Evolutionary conservation across 2,329 filamentous ascomycete species (phyloP), one percentile per base, ranked within the genome.

Genomic region (Magnaporthiopsis poae): DNA sequence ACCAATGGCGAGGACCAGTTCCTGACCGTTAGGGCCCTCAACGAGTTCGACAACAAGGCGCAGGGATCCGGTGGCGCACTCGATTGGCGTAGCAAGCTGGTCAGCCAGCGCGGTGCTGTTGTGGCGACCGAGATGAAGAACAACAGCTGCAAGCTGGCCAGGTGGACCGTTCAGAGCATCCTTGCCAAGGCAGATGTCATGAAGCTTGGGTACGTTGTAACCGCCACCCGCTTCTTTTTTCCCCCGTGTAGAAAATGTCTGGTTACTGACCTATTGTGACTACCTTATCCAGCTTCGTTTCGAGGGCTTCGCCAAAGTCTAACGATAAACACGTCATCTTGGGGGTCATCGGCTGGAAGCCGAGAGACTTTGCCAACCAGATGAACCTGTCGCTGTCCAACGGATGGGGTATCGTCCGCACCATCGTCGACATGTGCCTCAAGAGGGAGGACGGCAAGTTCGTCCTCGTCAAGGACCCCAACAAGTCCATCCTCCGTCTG

Each of bases 61-160:
- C 93, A 96, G 77, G 95, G 95, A 72, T 91, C 91, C 71, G 95
- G 95, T 72, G 92, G 94, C 70, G 95, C 95, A 66, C 85, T 99
- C 65, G 95, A 99, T 85, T 99, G 95, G 95, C 87, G 95, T 77
- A 90, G 88, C 72, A 99, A 99, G 86, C 86, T 99, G 68, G 90
- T 91, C 70, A 92, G 89, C 73, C 93, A 97, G 82, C 90, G 95
- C 74, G 95, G 95, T 87, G 95, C 95, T 67, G 94, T 99, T 61
- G 90, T 99, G 33, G 95, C 95, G 27, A 99, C 95, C 15, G 95
- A 99, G 83, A 99, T 99, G 95, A 99, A 99, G 91, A 99, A 99
- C 87, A 99, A 99, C 86, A 92, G 88, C 76, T 96, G 92, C 90
- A 99, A 99, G 84, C 88, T 99, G 69, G 95, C 95, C 67, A 86